Conservation (phyloP, 768 basidiomycete genomes). For the Amyloporia xantha region DNA sequence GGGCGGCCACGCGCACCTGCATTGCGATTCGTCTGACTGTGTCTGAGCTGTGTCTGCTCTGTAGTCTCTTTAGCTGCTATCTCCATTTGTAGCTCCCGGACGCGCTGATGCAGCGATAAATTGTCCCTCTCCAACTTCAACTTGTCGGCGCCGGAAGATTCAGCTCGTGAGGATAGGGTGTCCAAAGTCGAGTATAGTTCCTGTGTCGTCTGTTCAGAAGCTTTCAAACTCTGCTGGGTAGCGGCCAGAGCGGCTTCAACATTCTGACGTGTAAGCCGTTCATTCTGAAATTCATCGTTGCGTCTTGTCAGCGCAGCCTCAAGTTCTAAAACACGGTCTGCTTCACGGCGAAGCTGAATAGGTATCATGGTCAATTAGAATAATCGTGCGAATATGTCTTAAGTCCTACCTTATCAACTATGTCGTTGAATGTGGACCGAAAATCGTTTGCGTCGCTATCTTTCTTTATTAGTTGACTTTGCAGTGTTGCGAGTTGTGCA, state of each 20-base stretch:
- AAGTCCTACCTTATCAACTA: conserved; percentile 29
- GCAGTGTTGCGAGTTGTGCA: conserved; percentile 29
- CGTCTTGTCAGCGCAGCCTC: conserved; percentile 44
- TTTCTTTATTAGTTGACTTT: conserved; percentile 29
- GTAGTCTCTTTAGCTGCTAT: conserved; percentile 10
- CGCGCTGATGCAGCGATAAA: conserved; percentile 43
- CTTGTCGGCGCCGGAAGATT: conserved; percentile 35
- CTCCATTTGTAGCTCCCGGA: conserved; percentile 47
- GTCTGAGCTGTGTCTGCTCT: conserved; percentile 11
- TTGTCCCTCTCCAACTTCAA: conserved; percentile 56
- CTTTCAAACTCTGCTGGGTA: conserved; percentile 45
- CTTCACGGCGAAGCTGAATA: conserved; percentile 50
- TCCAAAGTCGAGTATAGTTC: conserved; percentile 55
- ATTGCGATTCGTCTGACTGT: conserved; percentile 7
- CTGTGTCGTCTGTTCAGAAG: conserved; percentile 40
- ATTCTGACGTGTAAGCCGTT: conserved; percentile 48
- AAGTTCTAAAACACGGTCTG: conserved; percentile 46
- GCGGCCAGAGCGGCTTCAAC: conserved; percentile 39
- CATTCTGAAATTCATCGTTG: conserved; percentile 51
- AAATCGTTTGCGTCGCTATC: conserved; percentile 31
- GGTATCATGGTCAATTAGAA: not conserved
- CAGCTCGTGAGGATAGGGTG: conserved; percentile 46
- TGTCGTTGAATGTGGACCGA: conserved; percentile 28
- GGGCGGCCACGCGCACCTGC: conserved; percentile 28
- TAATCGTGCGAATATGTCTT: not conserved